Evolutionary conservation across 805 yeast species (phyloP), one percentile per base, ranked within the genome.

Genomic region (Candida manassasensis): DNA sequence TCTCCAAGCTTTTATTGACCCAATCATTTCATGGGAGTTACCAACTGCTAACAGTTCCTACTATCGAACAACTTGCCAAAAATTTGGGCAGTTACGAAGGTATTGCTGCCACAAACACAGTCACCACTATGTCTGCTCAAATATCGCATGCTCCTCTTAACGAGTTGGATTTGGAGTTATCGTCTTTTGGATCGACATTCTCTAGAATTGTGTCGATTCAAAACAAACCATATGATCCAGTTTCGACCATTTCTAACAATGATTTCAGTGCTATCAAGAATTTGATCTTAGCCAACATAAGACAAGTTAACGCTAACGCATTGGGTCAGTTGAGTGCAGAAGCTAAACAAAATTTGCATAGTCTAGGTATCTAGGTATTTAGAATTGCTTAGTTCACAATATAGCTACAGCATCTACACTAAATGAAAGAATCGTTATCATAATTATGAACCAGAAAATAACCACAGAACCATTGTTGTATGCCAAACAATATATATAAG

Each of bases 101-200:
- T 4, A 45, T 65, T 1, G 49, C 44, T 4, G 43, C 45, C 3
- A n/a, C 13, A 24, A 44, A 48, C 21, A 47, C 47, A 10, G 41
- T 37, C 3, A 48, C 48, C 3, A 53, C 42, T n/a, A 41, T 38
- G 3, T 3, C 18, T n/a, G 14, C 25, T 9, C 12, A 17, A 13
- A 21, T 22, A 9, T 35, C 55, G 11, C 35, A 47, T 4, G 42
- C 45, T 27, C 69, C 66, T 19, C 59, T 66, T 22, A 57, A 57
- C 26, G 79, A 74, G 32, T 49, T 72, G 14, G 82, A 81, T 44
- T 51, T 72, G 17, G 95, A 88, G 42, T 72, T 81, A 33, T 55
- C 70, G 2, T 69, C 93, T 2, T 93, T 89, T 59, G 97, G 97
- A 2, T 81, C 96, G 0, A 77, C 81, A 35, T 93, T 77, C 58